Evolutionary conservation across 1,284 basidiomycete species (phyloP), one percentile per base, ranked within the genome.

Genomic region (Leucoagaricus sp.): DNA sequence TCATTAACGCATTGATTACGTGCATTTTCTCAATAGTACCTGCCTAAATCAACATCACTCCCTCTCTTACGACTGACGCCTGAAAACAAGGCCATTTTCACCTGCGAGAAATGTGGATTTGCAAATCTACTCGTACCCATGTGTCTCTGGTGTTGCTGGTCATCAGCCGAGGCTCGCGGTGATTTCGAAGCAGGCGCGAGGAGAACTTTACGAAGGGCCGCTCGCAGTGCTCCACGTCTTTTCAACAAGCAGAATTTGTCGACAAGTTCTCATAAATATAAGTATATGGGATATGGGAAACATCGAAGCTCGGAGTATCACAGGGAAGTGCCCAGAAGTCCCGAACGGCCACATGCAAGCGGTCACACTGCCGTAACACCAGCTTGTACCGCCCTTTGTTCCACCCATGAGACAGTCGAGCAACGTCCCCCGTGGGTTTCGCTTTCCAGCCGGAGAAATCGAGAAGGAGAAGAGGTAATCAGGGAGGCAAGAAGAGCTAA

Each of bases 41-140:
- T 53, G 21, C 51, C 51, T 23, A 53, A 53, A 38, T 53, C 51
- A 21, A 53, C 51, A n/a, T 53, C 51, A 5, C 51, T 53, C 31
- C 51, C 51, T 33, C 42, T 46, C 12, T 28, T 53, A 19, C 41
- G 42, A 17, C 42, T 53, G 51, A 33, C 38, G 10, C 51, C 51
- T n/a, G 42, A 53, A 17, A 44, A 45, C 33, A 46, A 21, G 29
- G 51, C 42, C 26, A 21, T 53, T 15, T 53, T 53, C 29, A 12
- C 28, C 33, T 53, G 51, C 41, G 38, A 46, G 28, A 41, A 46
- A 38, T 53, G 51, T 19, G 51, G 51, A n/a, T 53, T 53, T 42
- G 34, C 51, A 29, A 53, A 53, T 17, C 19, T 53, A 10, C 51
- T 53, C 15, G 42, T 53, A 2, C 51, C 51, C 12, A 53, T 53